Percentiles rank a stretch among this genome's conserved stretches.
Conservation (phyloP, 148 eudicot species). For the Selenicereus undatus region DNA sequence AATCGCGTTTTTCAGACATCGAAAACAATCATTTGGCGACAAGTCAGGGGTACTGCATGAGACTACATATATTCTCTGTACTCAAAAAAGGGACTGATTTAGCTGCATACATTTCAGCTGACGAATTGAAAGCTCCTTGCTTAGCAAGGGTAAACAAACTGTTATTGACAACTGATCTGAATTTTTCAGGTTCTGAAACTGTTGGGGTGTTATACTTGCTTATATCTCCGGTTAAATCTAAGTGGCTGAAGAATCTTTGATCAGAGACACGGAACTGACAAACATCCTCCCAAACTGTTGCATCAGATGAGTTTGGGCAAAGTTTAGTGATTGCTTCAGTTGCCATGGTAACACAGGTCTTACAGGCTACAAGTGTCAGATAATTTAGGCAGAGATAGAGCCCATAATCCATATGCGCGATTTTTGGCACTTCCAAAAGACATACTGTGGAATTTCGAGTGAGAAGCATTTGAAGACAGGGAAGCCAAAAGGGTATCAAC, state of each 20-base stretch:
- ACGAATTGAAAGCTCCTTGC: constrained; percentile 17
- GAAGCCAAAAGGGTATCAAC: constrained; percentile 7
- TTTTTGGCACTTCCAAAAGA: not conserved
- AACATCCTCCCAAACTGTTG: constrained; percentile 12
- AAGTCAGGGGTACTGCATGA: constrained; percentile 49
- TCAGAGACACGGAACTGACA: constrained; percentile 16
- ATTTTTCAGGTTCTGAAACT: constrained; percentile 18
- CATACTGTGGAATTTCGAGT: constrained; percentile 2
- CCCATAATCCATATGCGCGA: constrained; percentile 14
- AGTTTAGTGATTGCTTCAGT: not conserved
- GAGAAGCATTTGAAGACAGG: constrained; percentile 16
- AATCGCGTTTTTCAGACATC: constrained; percentile 30
- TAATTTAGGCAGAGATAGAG: constrained; percentile 16
- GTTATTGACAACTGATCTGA: constrained; percentile 17
- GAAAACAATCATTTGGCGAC: constrained; percentile 30
- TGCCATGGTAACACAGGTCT: constrained; percentile 13
- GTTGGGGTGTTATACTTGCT: constrained; percentile 5
- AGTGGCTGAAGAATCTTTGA: constrained; percentile 16
- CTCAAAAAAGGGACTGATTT: constrained; percentile 1
- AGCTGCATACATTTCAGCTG: constrained; percentile 23
- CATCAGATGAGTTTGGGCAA: constrained; percentile 18
- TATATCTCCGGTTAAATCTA: not conserved
- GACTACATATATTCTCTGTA: constrained; percentile 17
- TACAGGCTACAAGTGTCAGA: constrained; percentile 4
- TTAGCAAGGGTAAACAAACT: constrained; percentile 10